phyloP scores from a whole-genome alignment of 1,284 basidiomycete species.

The Heimioporus retisporus region DNA sequence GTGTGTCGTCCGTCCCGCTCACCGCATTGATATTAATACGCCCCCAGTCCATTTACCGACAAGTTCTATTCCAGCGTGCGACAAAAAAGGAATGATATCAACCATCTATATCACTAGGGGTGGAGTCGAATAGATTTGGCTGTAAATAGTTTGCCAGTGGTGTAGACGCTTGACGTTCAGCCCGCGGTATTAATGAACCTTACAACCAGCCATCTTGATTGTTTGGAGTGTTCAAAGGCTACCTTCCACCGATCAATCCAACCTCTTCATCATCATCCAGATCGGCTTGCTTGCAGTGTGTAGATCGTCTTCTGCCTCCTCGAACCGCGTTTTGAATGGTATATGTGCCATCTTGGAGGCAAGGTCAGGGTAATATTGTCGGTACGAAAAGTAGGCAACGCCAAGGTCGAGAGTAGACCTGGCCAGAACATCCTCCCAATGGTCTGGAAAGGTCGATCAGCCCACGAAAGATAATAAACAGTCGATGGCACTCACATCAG shows the following conservation, averaged over 20 bases:
- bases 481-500: constrained; percentile 56
- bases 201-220: not conserved
- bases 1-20: constrained; percentile 54
- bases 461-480: too few relatives aligned
- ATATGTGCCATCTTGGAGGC: constrained; percentile 49
- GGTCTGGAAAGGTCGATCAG: constrained; percentile 44
- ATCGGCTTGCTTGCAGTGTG: constrained; percentile 22
- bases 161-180: not conserved
- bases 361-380: constrained; percentile 54
- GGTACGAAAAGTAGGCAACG: constrained; percentile 61
- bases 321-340: constrained; percentile 57
- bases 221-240: constrained; percentile 2
- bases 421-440: constrained; percentile 65
- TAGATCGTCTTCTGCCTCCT: constrained; percentile 14
- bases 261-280: constrained; percentile 43
- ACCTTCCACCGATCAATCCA: constrained; percentile 26
- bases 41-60: constrained; percentile 78
- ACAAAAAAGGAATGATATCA: constrained; percentile 40
- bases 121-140: not conserved
- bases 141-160: constrained; percentile 1
- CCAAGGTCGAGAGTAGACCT: constrained; percentile 62
- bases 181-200: not conserved
- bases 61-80: constrained; percentile 78
- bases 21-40: constrained; percentile 10
- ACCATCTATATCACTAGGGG: too few relatives aligned